Conservation (phyloP, 78 protist species). For the Dictyostelium brefeldianum region DNA sequence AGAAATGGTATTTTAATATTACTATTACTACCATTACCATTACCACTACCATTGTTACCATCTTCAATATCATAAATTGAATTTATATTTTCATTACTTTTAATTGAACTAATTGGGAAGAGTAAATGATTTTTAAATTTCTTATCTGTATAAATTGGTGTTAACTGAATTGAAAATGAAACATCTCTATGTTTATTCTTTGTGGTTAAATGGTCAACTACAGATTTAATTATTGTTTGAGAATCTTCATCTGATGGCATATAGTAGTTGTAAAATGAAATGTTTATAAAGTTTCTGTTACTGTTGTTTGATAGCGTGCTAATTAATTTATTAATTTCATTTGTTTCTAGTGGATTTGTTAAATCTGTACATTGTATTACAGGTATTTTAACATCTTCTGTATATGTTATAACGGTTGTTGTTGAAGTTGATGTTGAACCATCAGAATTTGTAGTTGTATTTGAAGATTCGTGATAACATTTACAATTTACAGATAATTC, state of each 20-base stretch:
- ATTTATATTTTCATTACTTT: no score
- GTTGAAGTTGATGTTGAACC: constrained; percentile 4
- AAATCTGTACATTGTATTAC: neutral
- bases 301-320: no score
- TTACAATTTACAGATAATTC: neutral
- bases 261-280: constrained; percentile 2
- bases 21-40: no score
- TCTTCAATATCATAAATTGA: neutral
- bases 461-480: neutral
- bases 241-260: constrained; percentile 1
- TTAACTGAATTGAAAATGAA: neutral
- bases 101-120: neutral
- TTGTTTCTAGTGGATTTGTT: neutral
- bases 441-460: constrained; percentile 1
- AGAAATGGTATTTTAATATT: neutral
- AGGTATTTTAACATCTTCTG: neutral
- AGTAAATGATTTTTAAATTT: neutral
- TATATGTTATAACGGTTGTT: neutral
- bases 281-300: neutral
- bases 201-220: neutral
- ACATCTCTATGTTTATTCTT: neutral
- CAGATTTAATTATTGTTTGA: neutral
- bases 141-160: neutral
- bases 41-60: no score
- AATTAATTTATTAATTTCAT: neutral